These are phyloP conservation scores for Pyrus hybrid DNA, from an alignment of 331 rosid species.

Conservation along the genomic window DNA sequence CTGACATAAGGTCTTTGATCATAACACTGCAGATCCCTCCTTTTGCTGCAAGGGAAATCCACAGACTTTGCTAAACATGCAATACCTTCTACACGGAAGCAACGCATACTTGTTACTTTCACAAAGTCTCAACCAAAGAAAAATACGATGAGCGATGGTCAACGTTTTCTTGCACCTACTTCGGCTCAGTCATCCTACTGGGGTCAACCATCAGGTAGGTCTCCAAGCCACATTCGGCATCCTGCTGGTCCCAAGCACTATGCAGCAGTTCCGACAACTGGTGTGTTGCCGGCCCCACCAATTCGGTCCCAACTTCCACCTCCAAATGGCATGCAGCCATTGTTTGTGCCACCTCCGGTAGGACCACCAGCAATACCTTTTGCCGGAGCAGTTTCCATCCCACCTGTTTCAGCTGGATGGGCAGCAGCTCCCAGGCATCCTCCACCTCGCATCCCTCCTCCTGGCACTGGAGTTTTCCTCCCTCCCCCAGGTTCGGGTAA, in stretches of 20 bases:
- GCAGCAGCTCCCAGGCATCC: constrained; percentile 79
- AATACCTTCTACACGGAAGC: constrained; percentile 69
- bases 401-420: constrained; percentile 68
- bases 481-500: constrained; percentile 85
- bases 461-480: constrained; percentile 95
- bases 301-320: constrained; percentile 52
- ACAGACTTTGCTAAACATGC: constrained; percentile 71
- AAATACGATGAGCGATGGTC: constrained; percentile 45
- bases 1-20: constrained; percentile 6
- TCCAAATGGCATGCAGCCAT: constrained; percentile 56
- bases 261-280: constrained; percentile 36
- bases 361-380: constrained; percentile 49
- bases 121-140: constrained; percentile 64
- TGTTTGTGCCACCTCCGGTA: constrained; percentile 56
- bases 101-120: constrained; percentile 69
- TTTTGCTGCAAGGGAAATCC: constrained; percentile 72
- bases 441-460: constrained; percentile 59
- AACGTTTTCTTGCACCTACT: constrained; percentile 30
- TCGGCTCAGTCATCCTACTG: constrained; percentile 44
- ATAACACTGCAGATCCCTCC: constrained; percentile 49
- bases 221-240: constrained; percentile 66
- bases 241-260: constrained; percentile 64
- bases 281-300: constrained; percentile 70
- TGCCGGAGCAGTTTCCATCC: constrained; percentile 57
- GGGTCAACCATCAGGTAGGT: constrained; percentile 65